Conservation (phyloP, 1,284 basidiomycete species). For the Boletellus deceptivus region DNA sequence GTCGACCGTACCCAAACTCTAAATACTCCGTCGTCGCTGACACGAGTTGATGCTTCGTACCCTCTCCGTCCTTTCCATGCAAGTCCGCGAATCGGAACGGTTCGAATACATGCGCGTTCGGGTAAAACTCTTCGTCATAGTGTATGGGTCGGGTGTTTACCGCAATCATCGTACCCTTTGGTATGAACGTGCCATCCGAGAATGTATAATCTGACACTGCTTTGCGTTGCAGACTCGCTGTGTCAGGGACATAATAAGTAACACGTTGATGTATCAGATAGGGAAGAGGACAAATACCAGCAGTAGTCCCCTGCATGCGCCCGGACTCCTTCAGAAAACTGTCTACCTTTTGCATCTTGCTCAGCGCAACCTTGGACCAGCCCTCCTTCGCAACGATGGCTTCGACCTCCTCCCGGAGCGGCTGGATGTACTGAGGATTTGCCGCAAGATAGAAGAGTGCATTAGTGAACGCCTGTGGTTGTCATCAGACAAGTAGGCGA, state of each 20-base stretch:
- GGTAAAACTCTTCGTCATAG: too few species aligned
- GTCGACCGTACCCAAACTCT: too few species aligned
- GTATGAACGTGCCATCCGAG: not conserved
- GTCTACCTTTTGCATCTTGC: constrained; percentile 44
- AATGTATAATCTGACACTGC: not conserved
- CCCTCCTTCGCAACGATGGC: constrained; percentile 37
- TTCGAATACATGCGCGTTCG: too few species aligned
- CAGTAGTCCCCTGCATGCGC: constrained; percentile 29
- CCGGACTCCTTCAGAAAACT: constrained; percentile 47
- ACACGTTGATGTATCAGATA: too few species aligned
- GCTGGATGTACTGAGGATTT: constrained; percentile 37
- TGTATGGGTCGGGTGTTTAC: too few species aligned
- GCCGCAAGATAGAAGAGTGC: constrained; percentile 38
- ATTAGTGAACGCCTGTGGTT: constrained; percentile 32
- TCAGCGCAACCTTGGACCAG: constrained; percentile 42
- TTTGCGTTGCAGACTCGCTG: not conserved
- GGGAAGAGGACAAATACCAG: too few species aligned
- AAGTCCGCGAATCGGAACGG: too few species aligned
- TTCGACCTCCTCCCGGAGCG: constrained; percentile 46
- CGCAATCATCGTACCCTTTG: not conserved
- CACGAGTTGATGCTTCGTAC: too few species aligned
- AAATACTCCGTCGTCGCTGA: too few species aligned
- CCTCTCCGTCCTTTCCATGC: too few species aligned
- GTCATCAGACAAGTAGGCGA: not conserved
- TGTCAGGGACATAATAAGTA: too few species aligned